Conservation (phyloP, 2,329 filamentous ascomycete genomes). For the Curvularia verruculosa region DNA sequence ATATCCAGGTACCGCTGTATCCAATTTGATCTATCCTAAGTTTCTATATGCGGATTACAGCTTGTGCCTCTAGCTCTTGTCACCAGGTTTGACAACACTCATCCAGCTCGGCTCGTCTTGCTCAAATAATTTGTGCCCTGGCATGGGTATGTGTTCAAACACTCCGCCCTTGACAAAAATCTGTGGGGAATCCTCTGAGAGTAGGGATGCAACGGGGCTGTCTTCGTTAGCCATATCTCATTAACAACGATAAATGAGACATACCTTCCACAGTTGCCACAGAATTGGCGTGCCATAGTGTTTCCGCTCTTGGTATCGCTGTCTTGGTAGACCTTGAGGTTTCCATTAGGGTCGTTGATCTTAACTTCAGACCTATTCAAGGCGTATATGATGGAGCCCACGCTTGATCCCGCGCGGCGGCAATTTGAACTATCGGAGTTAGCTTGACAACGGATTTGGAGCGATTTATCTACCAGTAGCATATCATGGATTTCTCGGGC, state of each 20-base stretch:
- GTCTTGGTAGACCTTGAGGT: constrained; percentile 36
- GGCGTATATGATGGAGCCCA: constrained; percentile 33
- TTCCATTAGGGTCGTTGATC: constrained; percentile 27
- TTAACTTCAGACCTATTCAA: constrained; percentile 26
- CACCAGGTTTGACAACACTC: constrained; percentile 12
- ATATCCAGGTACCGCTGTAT: neutral
- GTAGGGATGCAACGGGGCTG: constrained; percentile 32
- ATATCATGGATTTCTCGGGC: constrained; percentile 31
- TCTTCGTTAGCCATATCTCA: constrained; percentile 4
- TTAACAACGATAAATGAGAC: neutral
- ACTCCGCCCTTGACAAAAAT: constrained; percentile 35
- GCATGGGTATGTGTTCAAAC: constrained; percentile 31
- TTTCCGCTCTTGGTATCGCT: constrained; percentile 38
- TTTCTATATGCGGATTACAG: neutral
- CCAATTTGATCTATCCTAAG: neutral
- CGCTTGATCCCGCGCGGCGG: constrained; percentile 31
- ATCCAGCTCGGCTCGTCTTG: constrained; percentile 35
- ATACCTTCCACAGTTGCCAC: constrained; percentile 40
- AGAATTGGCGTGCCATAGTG: constrained; percentile 36
- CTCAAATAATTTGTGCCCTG: constrained; percentile 24
- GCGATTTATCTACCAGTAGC: constrained; percentile 35
- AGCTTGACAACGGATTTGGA: neutral
- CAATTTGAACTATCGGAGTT: constrained; percentile 34
- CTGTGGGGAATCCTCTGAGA: constrained; percentile 18
- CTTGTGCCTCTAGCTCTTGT: neutral